Conservation (phyloP, 768 basidiomycete genomes). For the Pholiota conissans region DNA sequence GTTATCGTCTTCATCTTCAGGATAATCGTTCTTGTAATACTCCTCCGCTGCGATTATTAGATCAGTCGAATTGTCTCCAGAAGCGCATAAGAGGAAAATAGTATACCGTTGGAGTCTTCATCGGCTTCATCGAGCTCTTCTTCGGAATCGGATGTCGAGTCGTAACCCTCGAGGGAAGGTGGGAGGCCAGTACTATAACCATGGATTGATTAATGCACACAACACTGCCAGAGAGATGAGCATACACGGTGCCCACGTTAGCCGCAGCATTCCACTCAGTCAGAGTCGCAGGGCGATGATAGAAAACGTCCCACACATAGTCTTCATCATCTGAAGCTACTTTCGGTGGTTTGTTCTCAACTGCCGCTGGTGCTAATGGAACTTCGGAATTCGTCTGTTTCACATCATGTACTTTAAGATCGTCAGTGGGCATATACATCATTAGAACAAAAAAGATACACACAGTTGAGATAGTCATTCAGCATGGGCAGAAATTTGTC, state of each 20-base stretch:
- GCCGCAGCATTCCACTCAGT: slow-evolving; percentile 59
- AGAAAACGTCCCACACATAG: slow-evolving; percentile 86
- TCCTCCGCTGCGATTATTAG: slow-evolving; percentile 58
- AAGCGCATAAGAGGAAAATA: background rate
- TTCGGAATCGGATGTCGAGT: slow-evolving; percentile 65
- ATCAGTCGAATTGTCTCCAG: background rate
- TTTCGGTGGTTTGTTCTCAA: slow-evolving; percentile 6
- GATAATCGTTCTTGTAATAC: slow-evolving; percentile 85
- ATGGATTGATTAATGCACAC: background rate
- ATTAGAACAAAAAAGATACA: slow-evolving; percentile 21
- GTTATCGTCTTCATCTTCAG: slow-evolving; percentile 65
- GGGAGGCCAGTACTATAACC: slow-evolving; percentile 71
- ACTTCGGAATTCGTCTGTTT: background rate
- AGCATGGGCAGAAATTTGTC: slow-evolving; percentile 78
- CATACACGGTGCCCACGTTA: slow-evolving; percentile 67
- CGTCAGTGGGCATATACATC: background rate
- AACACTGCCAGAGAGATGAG: background rate
- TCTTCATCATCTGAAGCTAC: slow-evolving; percentile 37
- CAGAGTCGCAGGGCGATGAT: slow-evolving; percentile 61
- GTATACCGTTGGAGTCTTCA: slow-evolving; percentile 79
- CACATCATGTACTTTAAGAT: slow-evolving; percentile 23
- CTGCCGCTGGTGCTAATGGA: slow-evolving; percentile 7
- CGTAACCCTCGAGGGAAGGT: slow-evolving; percentile 48
- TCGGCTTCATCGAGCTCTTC: slow-evolving; percentile 69
- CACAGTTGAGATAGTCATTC: slow-evolving; percentile 71